Conservation (phyloP, 345 rosid genomes). For the Populus tremula region DNA sequence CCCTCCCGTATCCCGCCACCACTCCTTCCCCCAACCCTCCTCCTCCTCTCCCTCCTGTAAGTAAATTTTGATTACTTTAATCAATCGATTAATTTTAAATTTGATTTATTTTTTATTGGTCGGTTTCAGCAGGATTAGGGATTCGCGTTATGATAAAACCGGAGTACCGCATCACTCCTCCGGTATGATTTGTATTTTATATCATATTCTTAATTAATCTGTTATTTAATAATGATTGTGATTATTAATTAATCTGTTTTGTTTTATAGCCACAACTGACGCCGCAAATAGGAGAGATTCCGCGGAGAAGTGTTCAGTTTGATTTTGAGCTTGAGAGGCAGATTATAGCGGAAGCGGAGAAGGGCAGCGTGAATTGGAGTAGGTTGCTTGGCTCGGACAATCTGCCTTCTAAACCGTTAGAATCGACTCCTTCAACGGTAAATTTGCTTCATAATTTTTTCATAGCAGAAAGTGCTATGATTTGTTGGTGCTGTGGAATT, state of each 20-base stretch:
- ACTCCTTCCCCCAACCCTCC: constrained; percentile 41
- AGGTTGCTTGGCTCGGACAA: constrained; percentile 62
- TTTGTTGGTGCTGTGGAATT: neutral
- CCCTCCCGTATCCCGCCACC: constrained; percentile 43
- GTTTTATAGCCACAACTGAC: constrained; percentile 63
- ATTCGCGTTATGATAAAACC: constrained; percentile 69
- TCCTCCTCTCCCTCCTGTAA: constrained; percentile 51
- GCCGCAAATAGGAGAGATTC: constrained; percentile 61
- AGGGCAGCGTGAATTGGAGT: constrained; percentile 68
- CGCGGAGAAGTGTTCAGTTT: constrained; percentile 69
- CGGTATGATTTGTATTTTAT: constrained; percentile 35
- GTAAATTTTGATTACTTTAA: neutral
- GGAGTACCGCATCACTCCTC: constrained; percentile 78
- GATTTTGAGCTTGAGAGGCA: constrained; percentile 73
- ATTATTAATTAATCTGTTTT: neutral
- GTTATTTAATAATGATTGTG: neutral
- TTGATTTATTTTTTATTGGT: neutral
- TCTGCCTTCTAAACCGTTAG: constrained; percentile 48
- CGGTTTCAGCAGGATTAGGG: constrained; percentile 68
- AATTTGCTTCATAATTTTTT: neutral
- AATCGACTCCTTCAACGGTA: constrained; percentile 51
- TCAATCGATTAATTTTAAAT: neutral
- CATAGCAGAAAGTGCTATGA: neutral
- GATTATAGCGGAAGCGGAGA: constrained; percentile 69
- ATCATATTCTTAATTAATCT: neutral